These are phyloP conservation scores for Lichtheimia ramosa DNA, from an alignment of 371 early-diverging fungal genomes.

Conservation along the genomic window DNA sequence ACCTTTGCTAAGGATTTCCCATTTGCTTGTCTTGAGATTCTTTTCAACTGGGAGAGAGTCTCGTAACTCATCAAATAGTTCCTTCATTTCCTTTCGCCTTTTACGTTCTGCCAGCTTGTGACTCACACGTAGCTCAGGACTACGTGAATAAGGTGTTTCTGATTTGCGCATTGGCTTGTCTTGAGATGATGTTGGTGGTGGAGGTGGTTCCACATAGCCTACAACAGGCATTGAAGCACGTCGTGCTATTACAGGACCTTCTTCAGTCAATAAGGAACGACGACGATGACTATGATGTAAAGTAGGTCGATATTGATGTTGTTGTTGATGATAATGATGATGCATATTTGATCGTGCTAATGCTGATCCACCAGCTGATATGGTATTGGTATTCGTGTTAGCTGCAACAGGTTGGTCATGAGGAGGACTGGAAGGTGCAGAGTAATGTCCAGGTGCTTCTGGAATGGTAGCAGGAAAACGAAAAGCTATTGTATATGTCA, in stretches of 20 bases:
- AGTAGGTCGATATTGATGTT: conserved; percentile 15
- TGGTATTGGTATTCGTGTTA: conserved; percentile 3
- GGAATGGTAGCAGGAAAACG: conserved; percentile 41
- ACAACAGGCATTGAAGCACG: conserved; percentile 57
- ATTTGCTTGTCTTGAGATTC: conserved; percentile 79
- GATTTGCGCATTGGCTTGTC: conserved; percentile 79
- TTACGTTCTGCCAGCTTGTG: conserved; percentile 89
- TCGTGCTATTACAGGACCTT: conserved; percentile 24
- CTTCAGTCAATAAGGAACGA: conserved; percentile 33
- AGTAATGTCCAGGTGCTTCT: conserved; percentile 42
- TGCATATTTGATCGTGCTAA: conserved; percentile 30
- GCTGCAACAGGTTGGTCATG: conserved; percentile 21
- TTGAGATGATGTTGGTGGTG: conserved; percentile 84
- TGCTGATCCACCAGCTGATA: conserved; percentile 14
- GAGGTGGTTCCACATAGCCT: conserved; percentile 14
- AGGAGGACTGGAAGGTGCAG: conserved; percentile 63
- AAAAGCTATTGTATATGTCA: conserved; percentile 19
- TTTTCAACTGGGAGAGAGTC: conserved; percentile 75
- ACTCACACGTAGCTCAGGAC: conserved; percentile 67
- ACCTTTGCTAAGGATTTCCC: conserved; percentile 86
- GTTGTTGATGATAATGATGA: conserved; percentile 14
- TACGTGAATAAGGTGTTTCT: conserved; percentile 71
- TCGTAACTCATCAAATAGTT: conserved; percentile 82
- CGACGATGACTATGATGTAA: conserved; percentile 27
- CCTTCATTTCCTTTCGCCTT: conserved; percentile 86